These are phyloP conservation scores for Conticribra weissflogii DNA, from an alignment of 108 stramenopile species.

Conservation along the genomic window DNA sequence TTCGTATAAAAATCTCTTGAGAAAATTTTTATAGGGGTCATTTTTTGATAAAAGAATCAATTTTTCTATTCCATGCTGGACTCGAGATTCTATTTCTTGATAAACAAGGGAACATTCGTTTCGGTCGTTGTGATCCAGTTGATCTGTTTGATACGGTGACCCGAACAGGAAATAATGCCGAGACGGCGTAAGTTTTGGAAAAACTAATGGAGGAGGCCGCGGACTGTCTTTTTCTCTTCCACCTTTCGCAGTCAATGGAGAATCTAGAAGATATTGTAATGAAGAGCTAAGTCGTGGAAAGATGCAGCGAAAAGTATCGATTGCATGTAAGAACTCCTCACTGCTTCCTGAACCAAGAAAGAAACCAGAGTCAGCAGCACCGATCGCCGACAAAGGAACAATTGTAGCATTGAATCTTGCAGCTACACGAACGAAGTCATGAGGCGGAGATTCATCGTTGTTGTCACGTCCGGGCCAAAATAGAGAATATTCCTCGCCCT, in stretches of 20 bases:
- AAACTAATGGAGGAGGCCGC: conserved; percentile 56
- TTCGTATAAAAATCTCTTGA: not conserved
- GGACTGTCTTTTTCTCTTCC: conserved; percentile 47
- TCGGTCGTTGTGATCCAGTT: conserved; percentile 57
- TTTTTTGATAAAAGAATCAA: conserved; percentile 62
- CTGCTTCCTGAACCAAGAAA: conserved; percentile 55
- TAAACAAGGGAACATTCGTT: conserved; percentile 59
- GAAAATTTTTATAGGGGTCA: conserved; percentile 38
- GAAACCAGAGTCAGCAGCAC: conserved; percentile 73
- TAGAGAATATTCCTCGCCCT: conserved; percentile 77
- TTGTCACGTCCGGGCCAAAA: conserved; percentile 83
- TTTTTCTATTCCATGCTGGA: conserved; percentile 66
- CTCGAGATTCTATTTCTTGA: conserved; percentile 52
- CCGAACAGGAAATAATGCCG: conserved; percentile 84
- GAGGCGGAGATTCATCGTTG: not conserved
- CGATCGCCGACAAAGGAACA: conserved; percentile 83
- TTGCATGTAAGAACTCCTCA: conserved; percentile 52
- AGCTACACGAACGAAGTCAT: conserved; percentile 89
- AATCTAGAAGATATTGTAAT: conserved; percentile 51
- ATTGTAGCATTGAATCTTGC: conserved; percentile 88
- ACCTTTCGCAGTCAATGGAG: conserved; percentile 20
- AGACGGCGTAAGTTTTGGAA: conserved; percentile 60
- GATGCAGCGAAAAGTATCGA: conserved; percentile 53
- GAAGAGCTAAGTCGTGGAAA: conserved; percentile 32
- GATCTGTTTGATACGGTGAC: conserved; percentile 52